Evolutionary conservation across 768 basidiomycete genomes (phyloP).

Genomic region (Tricholoma sp.): DNA sequence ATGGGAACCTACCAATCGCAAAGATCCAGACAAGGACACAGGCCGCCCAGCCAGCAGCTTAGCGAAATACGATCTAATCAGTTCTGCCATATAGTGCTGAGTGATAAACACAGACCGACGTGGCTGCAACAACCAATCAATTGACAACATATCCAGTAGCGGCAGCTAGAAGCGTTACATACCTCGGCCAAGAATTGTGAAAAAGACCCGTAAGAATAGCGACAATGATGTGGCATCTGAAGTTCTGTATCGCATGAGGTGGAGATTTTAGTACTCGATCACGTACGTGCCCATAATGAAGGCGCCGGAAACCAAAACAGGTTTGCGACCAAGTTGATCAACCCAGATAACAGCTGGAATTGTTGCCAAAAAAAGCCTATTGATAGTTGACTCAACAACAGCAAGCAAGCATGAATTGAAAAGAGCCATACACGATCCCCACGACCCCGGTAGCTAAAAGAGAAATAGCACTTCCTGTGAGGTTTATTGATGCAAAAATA

Average conservation of each 20-base stretch:
- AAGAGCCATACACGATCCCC: constrained; percentile 60
- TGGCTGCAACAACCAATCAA: constrained; percentile 19
- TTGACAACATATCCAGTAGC: neutral
- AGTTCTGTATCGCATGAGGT: neutral
- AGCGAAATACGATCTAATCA: neutral
- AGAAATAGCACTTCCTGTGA: constrained; percentile 55
- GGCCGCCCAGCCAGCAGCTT: constrained; percentile 69
- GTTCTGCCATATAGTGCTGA: neutral
- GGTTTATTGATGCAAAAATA: constrained; percentile 59
- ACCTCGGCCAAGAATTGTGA: constrained; percentile 48
- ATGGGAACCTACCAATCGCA: constrained; percentile 44
- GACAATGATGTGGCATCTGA: constrained; percentile 64
- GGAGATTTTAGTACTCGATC: constrained; percentile 7
- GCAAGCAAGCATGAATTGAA: neutral
- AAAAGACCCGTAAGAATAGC: constrained; percentile 60
- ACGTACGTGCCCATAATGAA: constrained; percentile 63
- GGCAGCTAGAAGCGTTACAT: constrained; percentile 19
- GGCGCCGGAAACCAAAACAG: constrained; percentile 68
- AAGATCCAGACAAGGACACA: constrained; percentile 73
- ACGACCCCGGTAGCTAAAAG: constrained; percentile 63
- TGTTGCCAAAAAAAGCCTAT: constrained; percentile 69
- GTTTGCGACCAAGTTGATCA: constrained; percentile 71
- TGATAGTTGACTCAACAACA: neutral
- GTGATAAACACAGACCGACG: constrained; percentile 18
- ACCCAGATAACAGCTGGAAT: constrained; percentile 82